Base-by-base conservation (phyloP, 768 basidiomycete species). In the Podaxis sp. region DNA sequence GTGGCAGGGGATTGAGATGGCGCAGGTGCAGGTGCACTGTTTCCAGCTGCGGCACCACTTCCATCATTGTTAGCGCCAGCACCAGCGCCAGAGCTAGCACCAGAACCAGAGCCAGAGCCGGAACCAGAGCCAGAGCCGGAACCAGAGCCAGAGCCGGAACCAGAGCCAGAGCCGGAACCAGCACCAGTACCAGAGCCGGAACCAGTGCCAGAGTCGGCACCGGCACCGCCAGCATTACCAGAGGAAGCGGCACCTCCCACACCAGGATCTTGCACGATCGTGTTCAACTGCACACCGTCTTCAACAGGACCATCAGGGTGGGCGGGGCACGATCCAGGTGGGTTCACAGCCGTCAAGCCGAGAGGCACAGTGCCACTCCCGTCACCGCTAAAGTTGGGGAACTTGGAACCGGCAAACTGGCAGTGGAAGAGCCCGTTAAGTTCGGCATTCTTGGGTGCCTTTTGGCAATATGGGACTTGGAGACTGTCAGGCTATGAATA, bases 341-440 rank as follows among this genome's bases (percentile, higher is more conserved):
- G 80, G 67, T 70, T 77, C n/a, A 82, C 69, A 13, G 75, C 71
- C 1, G 55, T 69, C 13, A 72, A 69, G 19, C 82, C 82, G 59
- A 82, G 79, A 5, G 82, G 82, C 59, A 81, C 71, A 44, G 80
- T 84, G 2, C 82, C 82, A 5, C 75, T 70, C 28, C 74, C 72
- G 44, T 77, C 77, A 46, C 77, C 77, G 26, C 73, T 77, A 67
- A 84, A 82, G 17, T 71, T 68, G 17, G 77, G 68, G 64, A 77
- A 77, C 58, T 82, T 75, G 0, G 79, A 75, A 9, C 80, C 76
- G 1, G 69, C 68, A 65, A 82, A 82, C 68, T 84, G 81, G 64
- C 82, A 83, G 52, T 84, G 82, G 79, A 84, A 83, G n/a, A 84
- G 72, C 1, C 82, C 82, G 52, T 77, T 74, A 33, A 84, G 79